A percentile compares a stretch with the other conserved stretches of the same genome.
Evolutionary conservation across 768 basidiomycete genomes (phyloP).

Genomic region (Agaricus blazei): DNA sequence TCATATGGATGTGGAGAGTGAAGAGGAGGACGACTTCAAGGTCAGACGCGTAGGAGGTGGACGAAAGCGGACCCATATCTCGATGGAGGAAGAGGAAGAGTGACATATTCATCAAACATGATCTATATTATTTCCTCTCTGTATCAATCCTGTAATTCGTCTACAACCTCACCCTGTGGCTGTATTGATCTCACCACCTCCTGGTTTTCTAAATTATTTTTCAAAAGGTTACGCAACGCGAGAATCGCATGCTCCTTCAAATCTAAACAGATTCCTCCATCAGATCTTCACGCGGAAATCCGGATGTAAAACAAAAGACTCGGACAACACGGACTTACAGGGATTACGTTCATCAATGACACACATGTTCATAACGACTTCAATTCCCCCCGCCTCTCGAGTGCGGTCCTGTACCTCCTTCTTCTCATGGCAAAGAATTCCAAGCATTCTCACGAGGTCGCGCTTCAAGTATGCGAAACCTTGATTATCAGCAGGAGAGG

Average conservation of each 20-base stretch:
- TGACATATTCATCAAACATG: constrained; percentile 20
- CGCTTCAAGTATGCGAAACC: constrained; percentile 84
- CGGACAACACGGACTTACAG: constrained; percentile 51
- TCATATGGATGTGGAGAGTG: constrained; percentile 73
- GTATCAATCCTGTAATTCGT: no score
- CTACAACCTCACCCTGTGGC: constrained; percentile 42
- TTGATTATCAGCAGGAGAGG: constrained; percentile 29
- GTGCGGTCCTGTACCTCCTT: constrained; percentile 70
- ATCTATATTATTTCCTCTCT: constrained; percentile 17
- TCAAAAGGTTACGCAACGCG: constrained; percentile 72
- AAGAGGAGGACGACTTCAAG: constrained; percentile 65
- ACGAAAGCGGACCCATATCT: constrained; percentile 52
- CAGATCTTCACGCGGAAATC: not conserved
- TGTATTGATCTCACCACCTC: constrained; percentile 69
- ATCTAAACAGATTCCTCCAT: constrained; percentile 40
- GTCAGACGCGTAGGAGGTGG: constrained; percentile 51
- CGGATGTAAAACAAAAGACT: constrained; percentile 8
- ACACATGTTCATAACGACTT: constrained; percentile 83
- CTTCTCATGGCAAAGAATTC: constrained; percentile 63
- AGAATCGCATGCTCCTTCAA: constrained; percentile 91
- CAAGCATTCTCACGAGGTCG: constrained; percentile 86
- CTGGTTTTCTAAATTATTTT: constrained; percentile 77
- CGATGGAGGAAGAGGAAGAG: constrained; percentile 65
- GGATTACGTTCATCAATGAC: constrained; percentile 90
- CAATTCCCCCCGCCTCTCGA: constrained; percentile 67